These are phyloP conservation scores for Fusarium sp. DNA, from an alignment of 2,329 filamentous ascomycete species.

Conservation along the genomic window DNA sequence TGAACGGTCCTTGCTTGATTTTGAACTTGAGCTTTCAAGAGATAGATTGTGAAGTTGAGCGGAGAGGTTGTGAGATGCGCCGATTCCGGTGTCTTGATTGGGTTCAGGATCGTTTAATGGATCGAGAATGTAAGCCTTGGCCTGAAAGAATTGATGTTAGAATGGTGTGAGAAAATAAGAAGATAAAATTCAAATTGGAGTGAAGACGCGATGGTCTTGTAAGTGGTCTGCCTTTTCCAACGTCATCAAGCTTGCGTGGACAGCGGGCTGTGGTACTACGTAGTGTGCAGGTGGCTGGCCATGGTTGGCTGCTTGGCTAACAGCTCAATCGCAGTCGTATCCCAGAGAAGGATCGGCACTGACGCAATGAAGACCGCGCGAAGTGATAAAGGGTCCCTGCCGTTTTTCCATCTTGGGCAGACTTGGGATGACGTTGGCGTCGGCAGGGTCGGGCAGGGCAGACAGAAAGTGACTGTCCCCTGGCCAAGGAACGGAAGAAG, in stretches of 20 bases:
- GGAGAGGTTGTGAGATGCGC: constrained; percentile 43
- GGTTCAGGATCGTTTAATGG: constrained; percentile 77
- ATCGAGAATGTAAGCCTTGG: constrained; percentile 75
- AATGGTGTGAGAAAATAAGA: not conserved
- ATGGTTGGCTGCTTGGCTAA: constrained; percentile 33
- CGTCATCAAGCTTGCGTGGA: constrained; percentile 46
- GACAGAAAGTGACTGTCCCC: constrained; percentile 11
- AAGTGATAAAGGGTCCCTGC: constrained; percentile 42
- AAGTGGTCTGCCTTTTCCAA: constrained; percentile 25
- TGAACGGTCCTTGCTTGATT: constrained; percentile 11
- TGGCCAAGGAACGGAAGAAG: constrained; percentile 21
- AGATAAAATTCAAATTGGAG: not conserved
- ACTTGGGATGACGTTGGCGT: constrained; percentile 39
- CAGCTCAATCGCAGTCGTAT: constrained; percentile 22
- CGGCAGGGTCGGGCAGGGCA: constrained; percentile 5
- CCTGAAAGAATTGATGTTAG: constrained; percentile 58
- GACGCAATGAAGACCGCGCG: constrained; percentile 36
- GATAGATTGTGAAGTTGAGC: constrained; percentile 37
- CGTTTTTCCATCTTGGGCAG: constrained; percentile 24
- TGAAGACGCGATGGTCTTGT: constrained; percentile 7
- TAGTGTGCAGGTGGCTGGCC: not conserved
- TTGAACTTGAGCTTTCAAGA: constrained; percentile 29
- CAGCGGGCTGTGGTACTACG: constrained; percentile 23
- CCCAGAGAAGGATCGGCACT: constrained; percentile 35
- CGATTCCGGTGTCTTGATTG: constrained; percentile 70